Percentiles rank a stretch among this genome's conserved stretches.
Conservation (phyloP, 2,329 filamentous ascomycete species). For the Sporothrix humicola region DNA sequence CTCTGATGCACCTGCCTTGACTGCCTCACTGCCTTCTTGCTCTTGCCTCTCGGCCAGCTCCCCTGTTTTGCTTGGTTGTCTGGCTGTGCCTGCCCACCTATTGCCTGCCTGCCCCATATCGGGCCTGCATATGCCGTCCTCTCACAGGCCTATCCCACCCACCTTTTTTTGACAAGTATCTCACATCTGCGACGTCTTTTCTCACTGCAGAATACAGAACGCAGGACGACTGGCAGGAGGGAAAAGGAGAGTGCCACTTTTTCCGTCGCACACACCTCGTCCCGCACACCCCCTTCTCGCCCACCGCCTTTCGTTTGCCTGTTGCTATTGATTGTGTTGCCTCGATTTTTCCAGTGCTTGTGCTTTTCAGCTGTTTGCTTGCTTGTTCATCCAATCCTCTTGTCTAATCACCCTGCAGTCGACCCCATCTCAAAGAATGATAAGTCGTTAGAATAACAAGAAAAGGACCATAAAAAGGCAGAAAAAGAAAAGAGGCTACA, state of each 20-base stretch:
- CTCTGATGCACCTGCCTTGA: background rate
- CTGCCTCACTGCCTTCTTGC: too few species aligned
- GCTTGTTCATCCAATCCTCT: background rate
- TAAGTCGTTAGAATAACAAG: too few species aligned
- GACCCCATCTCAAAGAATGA: background rate
- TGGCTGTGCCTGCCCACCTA: background rate
- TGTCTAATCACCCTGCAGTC: background rate
- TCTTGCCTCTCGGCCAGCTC: background rate
- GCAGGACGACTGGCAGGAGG: too few species aligned
- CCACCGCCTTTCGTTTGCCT: constrained; percentile 2
- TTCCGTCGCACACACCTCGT: background rate
- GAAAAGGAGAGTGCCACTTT: constrained; percentile 8
- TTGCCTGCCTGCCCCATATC: constrained; percentile 1
- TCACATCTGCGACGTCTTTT: background rate
- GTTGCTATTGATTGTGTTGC: too few species aligned
- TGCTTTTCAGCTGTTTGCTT: background rate
- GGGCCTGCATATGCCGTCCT: constrained; percentile 8
- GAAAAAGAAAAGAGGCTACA: background rate
- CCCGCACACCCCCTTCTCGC: background rate
- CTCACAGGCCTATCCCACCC: background rate
- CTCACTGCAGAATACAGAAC: background rate
- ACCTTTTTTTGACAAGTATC: background rate
- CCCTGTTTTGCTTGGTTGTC: background rate
- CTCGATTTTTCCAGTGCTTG: too few species aligned
- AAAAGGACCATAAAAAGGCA: too few species aligned